phyloP scores from a whole-genome alignment of 352 stramenopile species.

The Blastocystis sp. region DNA sequence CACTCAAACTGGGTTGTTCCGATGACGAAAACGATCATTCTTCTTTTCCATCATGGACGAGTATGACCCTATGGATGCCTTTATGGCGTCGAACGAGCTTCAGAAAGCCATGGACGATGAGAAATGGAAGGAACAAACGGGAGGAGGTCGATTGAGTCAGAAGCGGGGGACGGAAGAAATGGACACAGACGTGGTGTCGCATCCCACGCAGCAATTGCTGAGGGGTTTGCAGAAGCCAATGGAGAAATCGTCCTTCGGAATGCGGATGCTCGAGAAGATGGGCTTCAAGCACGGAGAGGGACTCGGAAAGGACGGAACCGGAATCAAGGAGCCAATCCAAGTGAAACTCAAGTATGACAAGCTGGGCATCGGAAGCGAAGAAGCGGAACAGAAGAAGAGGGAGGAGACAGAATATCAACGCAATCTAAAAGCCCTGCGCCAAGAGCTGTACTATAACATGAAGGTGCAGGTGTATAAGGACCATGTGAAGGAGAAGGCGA shows the following conservation, averaged over 20 bases:
- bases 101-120: not conserved
- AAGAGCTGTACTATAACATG: slow-evolving; percentile 67
- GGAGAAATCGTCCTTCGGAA: slow-evolving; percentile 33
- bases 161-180: slow-evolving; percentile 25
- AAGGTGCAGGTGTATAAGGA: slow-evolving; percentile 56
- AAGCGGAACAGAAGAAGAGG: slow-evolving; percentile 37
- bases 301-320: slow-evolving; percentile 60
- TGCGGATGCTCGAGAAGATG: slow-evolving; percentile 68
- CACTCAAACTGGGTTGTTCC: no score
- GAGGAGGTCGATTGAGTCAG: slow-evolving; percentile 17
- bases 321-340: slow-evolving; percentile 58
- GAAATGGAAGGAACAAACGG: not conserved
- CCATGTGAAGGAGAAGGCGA: slow-evolving; percentile 17
- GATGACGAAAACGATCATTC: not conserved
- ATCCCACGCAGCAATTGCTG: slow-evolving; percentile 15
- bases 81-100: slow-evolving; percentile 17
- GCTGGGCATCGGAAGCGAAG: slow-evolving; percentile 40
- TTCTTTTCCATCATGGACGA: slow-evolving; percentile 59
- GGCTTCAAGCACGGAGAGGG: slow-evolving; percentile 63
- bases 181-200: not conserved
- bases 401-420: slow-evolving; percentile 52
- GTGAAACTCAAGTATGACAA: slow-evolving; percentile 66
- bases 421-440: slow-evolving; percentile 10
- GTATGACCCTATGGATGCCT: slow-evolving; percentile 62
- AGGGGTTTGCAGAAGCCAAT: slow-evolving; percentile 37